These are phyloP conservation scores for Acer campestre DNA, from an alignment of 345 rosid genomes.

Conservation along the genomic window DNA sequence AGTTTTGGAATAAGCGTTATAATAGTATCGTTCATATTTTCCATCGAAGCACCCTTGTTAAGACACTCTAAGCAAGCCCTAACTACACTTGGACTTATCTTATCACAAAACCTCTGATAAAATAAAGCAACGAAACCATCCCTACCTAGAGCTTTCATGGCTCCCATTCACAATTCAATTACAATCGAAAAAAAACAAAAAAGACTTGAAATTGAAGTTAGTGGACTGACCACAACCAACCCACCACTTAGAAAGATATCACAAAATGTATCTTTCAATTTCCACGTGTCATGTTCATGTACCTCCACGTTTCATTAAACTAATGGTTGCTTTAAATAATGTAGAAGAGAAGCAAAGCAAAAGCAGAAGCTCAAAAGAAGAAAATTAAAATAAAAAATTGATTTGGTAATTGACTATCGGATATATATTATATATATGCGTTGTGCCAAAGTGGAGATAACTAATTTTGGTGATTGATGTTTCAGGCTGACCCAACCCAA, in stretches of 20 bases:
- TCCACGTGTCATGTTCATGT: no score
- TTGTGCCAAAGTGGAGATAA: not conserved
- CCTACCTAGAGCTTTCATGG: no score
- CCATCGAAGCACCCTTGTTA: no score
- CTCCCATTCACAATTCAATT: no score
- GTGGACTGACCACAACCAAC: slow-evolving; percentile 6
- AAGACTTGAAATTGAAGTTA: slow-evolving; percentile 14
- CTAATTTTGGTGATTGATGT: slow-evolving; percentile 9
- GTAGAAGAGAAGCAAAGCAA: no score
- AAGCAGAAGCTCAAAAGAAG: not conserved
- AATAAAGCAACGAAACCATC: no score
- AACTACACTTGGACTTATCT: no score
- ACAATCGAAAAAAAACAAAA: not conserved
- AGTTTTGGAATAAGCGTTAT: no score
- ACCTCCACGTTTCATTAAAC: not conserved
- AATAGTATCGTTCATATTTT: no score
- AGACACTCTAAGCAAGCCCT: no score
- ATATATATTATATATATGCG: not conserved
- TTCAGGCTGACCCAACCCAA: not conserved
- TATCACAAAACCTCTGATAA: no score
- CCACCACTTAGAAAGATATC: not conserved
- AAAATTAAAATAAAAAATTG: not conserved
- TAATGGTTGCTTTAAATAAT: not conserved
- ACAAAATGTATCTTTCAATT: not conserved
- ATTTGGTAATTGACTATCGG: slow-evolving; percentile 9